Conservation (phyloP, 2,329 filamentous ascomycete genomes). For the Atkinsonella hypoxylon region DNA sequence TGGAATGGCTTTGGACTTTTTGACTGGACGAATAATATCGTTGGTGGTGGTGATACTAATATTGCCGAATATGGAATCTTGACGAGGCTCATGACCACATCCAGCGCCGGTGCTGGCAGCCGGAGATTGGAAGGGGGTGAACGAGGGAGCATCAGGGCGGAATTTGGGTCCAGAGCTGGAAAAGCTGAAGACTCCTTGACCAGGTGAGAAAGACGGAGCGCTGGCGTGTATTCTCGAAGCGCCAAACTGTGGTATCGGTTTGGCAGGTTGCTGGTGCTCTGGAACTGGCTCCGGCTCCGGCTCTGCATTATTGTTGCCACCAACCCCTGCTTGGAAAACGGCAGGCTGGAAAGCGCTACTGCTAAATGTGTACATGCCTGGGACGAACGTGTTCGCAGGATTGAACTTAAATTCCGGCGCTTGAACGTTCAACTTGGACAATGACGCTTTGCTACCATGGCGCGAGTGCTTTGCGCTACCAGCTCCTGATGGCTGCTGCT, state of each 20-base stretch:
- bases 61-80: slow-evolving; percentile 53
- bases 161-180: slow-evolving; percentile 55
- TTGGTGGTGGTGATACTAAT: slow-evolving; percentile 49
- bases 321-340: slow-evolving; percentile 28
- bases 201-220: slow-evolving; percentile 61
- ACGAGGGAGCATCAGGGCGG: slow-evolving; percentile 64
- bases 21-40: slow-evolving; percentile 52
- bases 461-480: slow-evolving; percentile 28
- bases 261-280: slow-evolving; percentile 9
- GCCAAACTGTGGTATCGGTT: slow-evolving; percentile 21
- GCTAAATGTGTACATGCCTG: slow-evolving; percentile 37
- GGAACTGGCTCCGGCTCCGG: neutral
- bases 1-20: slow-evolving; percentile 72
- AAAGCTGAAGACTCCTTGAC: slow-evolving; percentile 54
- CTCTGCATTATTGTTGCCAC: neutral
- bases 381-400: slow-evolving; percentile 38
- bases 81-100: slow-evolving; percentile 29
- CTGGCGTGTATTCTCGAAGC: slow-evolving; percentile 51
- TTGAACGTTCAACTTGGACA: slow-evolving; percentile 76
- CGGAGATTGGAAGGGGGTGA: slow-evolving; percentile 49
- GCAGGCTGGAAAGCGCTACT: slow-evolving; percentile 34
- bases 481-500: slow-evolving; percentile 30
- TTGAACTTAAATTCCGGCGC: slow-evolving; percentile 83
- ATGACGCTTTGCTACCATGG: slow-evolving; percentile 57
- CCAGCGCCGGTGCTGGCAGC: slow-evolving; percentile 34